Evolutionary conservation across 106 monocot species (phyloP).

Genomic region (Allium cepa): DNA sequence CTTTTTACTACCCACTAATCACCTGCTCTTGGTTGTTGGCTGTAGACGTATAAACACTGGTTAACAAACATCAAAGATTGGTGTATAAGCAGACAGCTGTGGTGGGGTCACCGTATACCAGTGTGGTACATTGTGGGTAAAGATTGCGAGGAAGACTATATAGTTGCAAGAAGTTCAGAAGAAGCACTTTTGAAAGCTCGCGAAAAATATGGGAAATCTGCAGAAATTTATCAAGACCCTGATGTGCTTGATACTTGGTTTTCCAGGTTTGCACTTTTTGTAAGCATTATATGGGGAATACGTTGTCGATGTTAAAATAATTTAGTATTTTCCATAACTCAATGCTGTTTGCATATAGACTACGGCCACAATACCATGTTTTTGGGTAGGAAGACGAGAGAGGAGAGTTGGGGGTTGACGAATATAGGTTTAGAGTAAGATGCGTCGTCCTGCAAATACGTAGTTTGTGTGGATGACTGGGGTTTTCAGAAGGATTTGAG

Average conservation of each 20-base stretch:
- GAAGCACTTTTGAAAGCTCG: conserved; percentile 77
- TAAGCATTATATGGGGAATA: too few relatives aligned
- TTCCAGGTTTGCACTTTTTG: conserved; percentile 60
- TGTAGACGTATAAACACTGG: conserved; percentile 94
- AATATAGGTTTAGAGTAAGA: too few relatives aligned
- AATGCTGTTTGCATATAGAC: too few relatives aligned
- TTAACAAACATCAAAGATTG: conserved; percentile 96
- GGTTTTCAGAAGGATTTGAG: too few relatives aligned
- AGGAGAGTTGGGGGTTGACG: too few relatives aligned
- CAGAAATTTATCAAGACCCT: conserved; percentile 98
- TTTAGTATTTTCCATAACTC: too few relatives aligned
- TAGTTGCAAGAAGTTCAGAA: conserved; percentile 71
- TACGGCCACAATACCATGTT: too few relatives aligned
- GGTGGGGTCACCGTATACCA: conserved; percentile 99
- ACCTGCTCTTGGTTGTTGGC: neutral
- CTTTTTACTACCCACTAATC: neutral
- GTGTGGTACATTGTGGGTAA: conserved; percentile 95
- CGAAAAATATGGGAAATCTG: conserved; percentile 77
- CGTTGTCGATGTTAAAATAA: too few relatives aligned
- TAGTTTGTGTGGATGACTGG: too few relatives aligned
- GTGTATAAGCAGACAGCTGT: conserved; percentile 98
- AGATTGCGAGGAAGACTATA: conserved; percentile 85
- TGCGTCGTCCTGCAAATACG: too few relatives aligned
- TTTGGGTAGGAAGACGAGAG: too few relatives aligned
- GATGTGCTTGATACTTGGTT: conserved; percentile 99